phyloP scores from a whole-genome alignment of 495 filamentous ascomycete species.

The Lasiosphaeris hirsuta region DNA sequence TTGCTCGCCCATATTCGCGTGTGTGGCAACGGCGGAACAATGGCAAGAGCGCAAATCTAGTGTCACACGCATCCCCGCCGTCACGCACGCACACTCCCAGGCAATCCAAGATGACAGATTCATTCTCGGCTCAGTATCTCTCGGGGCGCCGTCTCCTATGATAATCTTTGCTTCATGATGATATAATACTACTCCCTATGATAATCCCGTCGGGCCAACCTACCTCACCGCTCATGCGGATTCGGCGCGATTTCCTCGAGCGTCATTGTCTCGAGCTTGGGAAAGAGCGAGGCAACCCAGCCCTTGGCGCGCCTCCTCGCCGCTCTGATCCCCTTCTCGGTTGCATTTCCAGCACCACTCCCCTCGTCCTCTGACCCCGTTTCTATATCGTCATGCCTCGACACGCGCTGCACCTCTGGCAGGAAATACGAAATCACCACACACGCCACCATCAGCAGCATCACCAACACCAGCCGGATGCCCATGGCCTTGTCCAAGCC shows the following conservation, averaged over 20 bases:
- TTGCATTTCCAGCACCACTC: not conserved
- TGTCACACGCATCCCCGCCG: no score
- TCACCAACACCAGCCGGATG: conserved; percentile 8
- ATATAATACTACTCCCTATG: no score
- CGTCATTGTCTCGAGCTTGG: conserved; percentile 10
- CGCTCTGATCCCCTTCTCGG: not conserved
- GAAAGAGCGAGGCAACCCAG: not conserved
- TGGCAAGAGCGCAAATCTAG: no score
- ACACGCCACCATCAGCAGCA: conserved; percentile 4
- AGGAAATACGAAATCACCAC: conserved; percentile 9
- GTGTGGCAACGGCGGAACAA: no score
- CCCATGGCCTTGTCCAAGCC: conserved; percentile 1
- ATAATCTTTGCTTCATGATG: no score
- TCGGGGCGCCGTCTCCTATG: no score
- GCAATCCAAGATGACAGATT: no score
- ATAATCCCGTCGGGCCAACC: no score
- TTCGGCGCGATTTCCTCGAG: conserved; percentile 19
- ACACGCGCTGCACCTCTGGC: conserved; percentile 12
- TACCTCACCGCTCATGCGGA: not conserved
- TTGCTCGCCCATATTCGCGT: no score
- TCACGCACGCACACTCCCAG: no score
- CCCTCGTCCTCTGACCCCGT: not conserved
- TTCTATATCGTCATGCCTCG: not conserved
- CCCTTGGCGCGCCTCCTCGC: not conserved
- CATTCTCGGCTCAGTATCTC: no score